Evolutionary conservation across 2,329 filamentous ascomycete genomes (phyloP), one percentile per base, ranked within the genome.

Genomic region (Bertia moriformis): DNA sequence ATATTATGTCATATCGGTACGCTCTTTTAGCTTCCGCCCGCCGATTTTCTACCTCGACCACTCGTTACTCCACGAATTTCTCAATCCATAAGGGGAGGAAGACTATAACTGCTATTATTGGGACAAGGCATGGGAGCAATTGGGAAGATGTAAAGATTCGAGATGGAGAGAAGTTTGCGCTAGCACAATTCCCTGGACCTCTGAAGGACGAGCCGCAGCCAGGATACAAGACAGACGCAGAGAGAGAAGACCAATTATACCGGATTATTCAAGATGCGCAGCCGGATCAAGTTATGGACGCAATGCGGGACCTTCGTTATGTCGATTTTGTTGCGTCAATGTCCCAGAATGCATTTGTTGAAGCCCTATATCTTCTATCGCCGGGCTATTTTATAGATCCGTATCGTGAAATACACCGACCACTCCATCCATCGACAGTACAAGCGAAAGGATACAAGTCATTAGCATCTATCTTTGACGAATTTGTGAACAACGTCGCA

Each of bases 351-450:
- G 54, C 54, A 2, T 69, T 69, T 46, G 52, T 60, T 4, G 58
- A 62, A 38, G 60, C 63, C 17, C 51, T 73, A 20, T 51, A 53
- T 18, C 45, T 63, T 3, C 52, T 72, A 4, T 59, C 63, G 29
- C 64, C 67, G 1, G 49, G 51, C 17, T 54, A 66, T 43, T 63
- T 67, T 40, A 47, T 69, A 30, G 51, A 59, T 27, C 57, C 58
- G 1, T 60, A 62, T 46, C 58, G 59, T 35, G 47, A 52, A 14
- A 48, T 62, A 30, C 58, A 68, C 44, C 48, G 53, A 32, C 50
- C 59, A n/a, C 41, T 69, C n/a, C 63, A 62, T 45, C 46, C 53
- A 13, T 47, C 46, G 30, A 46, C 53, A 18, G 49, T 54, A 12
- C 12, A 7, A 7, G 10, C 17, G 10, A 17, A 10, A 10, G 32